Base-by-base conservation (phyloP, 768 basidiomycete genomes). In the Pisolithus marmoratus region DNA sequence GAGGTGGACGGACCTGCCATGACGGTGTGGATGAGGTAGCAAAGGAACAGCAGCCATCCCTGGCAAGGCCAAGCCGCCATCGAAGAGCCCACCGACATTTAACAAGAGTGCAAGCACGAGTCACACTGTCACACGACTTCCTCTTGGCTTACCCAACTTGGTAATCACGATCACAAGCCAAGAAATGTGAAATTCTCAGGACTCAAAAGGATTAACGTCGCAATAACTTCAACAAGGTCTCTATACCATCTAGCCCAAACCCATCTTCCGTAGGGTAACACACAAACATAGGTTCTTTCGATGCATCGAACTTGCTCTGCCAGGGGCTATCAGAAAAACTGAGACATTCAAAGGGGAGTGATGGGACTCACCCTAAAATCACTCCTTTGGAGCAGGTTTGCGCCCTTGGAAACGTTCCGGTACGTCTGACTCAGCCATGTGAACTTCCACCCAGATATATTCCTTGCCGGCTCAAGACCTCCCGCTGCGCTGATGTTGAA, bases 401-500 rank as follows among this genome's bases (percentile, higher is more conserved):
- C 70, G 0, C 67, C 63, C 24, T 61, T 60, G 1, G 72, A 64
- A 20, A 80, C 70, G 20, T 65, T 70, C 19, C 66, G 60, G 51
- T 79, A 80, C 0, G 73, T 72, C 58, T 71, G 73, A 29, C 67
- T 67, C 24, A 81, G 63, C 51, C 72, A 72, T 2, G 64, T 70
- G 26, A 79, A 68, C 54, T 71, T 74, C 74, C 74, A 77, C 6
- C 75, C 76, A 26, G 73, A 67, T 43, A 80, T 60, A 55, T 79
- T 79, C 46, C 71, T 65, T 17, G 69, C 61, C 7, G 73, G 68
- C 19, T 70, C 60, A 46, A 81, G 58, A 24, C 67, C 58, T 5
- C 65, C 65, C 14, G 78, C 65, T 5, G 77, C 77, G 37, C 73
- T 78, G 49, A 78, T 72, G 5, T 77, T 76, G 53, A 81, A 81